Evolutionary conservation across 1,284 basidiomycete genomes (phyloP).

Genomic region (Cryptococcus sp.): DNA sequence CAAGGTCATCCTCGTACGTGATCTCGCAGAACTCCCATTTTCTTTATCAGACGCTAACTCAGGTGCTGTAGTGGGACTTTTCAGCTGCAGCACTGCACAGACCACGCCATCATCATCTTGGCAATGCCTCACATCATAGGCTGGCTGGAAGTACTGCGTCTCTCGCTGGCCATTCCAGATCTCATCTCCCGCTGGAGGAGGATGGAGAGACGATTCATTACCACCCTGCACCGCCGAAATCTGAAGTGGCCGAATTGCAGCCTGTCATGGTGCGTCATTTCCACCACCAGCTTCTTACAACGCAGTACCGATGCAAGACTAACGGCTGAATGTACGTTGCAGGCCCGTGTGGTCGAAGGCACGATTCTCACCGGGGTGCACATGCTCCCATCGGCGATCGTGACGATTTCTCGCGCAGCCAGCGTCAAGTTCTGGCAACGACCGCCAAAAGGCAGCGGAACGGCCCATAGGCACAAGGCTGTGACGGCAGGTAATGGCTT

Average conservation of each 20-base stretch:
- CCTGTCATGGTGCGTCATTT: conserved; percentile 74
- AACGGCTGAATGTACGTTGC: background rate
- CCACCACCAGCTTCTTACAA: background rate
- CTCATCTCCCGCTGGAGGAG: conserved; percentile 46
- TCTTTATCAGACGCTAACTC: background rate
- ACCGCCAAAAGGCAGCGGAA: conserved; percentile 53
- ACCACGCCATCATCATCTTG: conserved; percentile 47
- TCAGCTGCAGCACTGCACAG: conserved; percentile 60
- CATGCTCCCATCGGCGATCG: conserved; percentile 72
- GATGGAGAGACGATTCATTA: conserved; percentile 59
- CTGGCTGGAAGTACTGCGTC: conserved; percentile 55
- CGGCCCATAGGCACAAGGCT: background rate
- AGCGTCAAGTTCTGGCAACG: conserved; percentile 80
- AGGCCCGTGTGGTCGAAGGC: conserved; percentile 77
- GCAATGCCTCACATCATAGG: conserved; percentile 40
- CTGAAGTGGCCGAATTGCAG: conserved; percentile 86
- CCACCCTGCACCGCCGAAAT: conserved; percentile 82
- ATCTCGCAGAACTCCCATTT: conserved; percentile 5
- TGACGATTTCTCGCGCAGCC: conserved; percentile 72
- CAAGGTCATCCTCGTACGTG: conserved; percentile 75
- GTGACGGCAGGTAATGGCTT: background rate
- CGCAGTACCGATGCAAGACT: too few species aligned
- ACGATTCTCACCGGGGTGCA: conserved; percentile 70
- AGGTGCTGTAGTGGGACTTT: conserved; percentile 75
- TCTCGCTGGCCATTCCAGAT: conserved; percentile 45